Conservation (phyloP, 805 yeast species). For the Lipomyces sp. region DNA sequence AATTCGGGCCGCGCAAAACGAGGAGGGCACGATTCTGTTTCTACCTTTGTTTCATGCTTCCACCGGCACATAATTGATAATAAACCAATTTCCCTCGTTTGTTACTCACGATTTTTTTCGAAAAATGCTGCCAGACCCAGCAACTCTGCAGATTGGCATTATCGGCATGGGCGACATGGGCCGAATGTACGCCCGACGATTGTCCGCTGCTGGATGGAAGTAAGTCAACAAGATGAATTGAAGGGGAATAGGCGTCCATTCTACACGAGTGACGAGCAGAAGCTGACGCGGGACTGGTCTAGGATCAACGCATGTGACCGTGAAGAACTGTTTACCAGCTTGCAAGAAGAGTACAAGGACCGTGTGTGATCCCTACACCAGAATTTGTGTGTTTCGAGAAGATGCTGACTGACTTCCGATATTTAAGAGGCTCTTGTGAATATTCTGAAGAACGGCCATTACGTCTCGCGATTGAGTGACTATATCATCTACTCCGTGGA, state of each 20-base stretch:
- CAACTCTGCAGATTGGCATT: slow-evolving; percentile 67
- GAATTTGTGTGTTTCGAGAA: not conserved
- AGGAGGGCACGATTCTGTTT: too few relatives aligned
- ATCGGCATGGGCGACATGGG: slow-evolving; percentile 99
- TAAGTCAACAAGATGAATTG: slow-evolving; percentile 32
- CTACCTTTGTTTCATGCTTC: too few relatives aligned
- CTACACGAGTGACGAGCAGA: too few relatives aligned
- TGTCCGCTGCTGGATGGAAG: slow-evolving; percentile 80
- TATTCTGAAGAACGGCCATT: slow-evolving; percentile 74
- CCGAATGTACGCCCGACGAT: slow-evolving; percentile 70
- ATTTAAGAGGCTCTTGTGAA: slow-evolving; percentile 38
- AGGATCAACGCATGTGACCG: slow-evolving; percentile 82
- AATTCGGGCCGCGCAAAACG: too few relatives aligned
- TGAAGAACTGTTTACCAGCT: slow-evolving; percentile 56
- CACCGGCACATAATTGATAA: too few relatives aligned
- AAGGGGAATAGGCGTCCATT: too few relatives aligned
- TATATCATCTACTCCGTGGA: slow-evolving; percentile 88
- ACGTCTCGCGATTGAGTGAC: slow-evolving; percentile 76
- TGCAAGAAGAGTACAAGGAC: slow-evolving; percentile 43
- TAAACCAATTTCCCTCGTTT: too few relatives aligned
- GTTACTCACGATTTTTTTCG: too few relatives aligned
- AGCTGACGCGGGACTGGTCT: too few relatives aligned
- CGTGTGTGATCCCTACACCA: slow-evolving; percentile 30
- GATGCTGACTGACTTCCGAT: too few relatives aligned
- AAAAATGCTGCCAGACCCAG: too few relatives aligned